Evolutionary conservation across 257 asterid genomes (phyloP).

Genomic region (Leonotis leonurus): DNA sequence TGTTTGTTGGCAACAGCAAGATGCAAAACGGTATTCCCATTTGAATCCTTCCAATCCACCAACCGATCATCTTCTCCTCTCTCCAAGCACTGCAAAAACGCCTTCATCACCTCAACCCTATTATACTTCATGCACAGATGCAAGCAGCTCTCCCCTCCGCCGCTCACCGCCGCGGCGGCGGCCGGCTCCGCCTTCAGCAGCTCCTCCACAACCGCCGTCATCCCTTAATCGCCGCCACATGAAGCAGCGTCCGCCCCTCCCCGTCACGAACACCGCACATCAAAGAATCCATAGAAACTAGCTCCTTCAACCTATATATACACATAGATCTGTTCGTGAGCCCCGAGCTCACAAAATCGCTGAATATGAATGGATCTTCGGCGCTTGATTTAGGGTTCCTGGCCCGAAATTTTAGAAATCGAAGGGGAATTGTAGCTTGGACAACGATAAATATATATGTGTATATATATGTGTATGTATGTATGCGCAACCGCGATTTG

Average conservation of each 20-base stretch:
- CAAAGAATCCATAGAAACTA: conserved; percentile 10
- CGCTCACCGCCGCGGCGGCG: conserved; percentile 18
- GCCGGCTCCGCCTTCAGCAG: conserved; percentile 13
- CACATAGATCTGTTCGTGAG: no score
- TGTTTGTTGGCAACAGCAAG: conserved; percentile 29
- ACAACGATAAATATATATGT: no score
- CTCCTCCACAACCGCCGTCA: conserved; percentile 14
- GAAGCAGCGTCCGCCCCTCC: conserved; percentile 26
- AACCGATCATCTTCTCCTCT: conserved; percentile 25
- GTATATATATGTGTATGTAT: no score
- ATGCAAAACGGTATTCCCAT: conserved; percentile 26
- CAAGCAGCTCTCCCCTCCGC: conserved; percentile 24
- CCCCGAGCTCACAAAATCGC: no score
- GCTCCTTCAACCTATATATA: no score
- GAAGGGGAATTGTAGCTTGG: no score
- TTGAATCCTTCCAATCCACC: conserved; percentile 22
- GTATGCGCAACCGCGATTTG: no score
- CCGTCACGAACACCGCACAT: conserved; percentile 18
- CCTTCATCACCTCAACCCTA: conserved; percentile 26
- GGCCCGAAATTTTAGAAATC: no score
- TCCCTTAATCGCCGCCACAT: conserved; percentile 29
- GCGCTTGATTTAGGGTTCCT: no score
- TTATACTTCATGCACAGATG: conserved; percentile 28
- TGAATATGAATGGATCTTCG: no score
- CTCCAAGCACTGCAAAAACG: conserved; percentile 5